phyloP scores from a whole-genome alignment of 495 filamentous ascomycete species.

The Xylaria telfairii region DNA sequence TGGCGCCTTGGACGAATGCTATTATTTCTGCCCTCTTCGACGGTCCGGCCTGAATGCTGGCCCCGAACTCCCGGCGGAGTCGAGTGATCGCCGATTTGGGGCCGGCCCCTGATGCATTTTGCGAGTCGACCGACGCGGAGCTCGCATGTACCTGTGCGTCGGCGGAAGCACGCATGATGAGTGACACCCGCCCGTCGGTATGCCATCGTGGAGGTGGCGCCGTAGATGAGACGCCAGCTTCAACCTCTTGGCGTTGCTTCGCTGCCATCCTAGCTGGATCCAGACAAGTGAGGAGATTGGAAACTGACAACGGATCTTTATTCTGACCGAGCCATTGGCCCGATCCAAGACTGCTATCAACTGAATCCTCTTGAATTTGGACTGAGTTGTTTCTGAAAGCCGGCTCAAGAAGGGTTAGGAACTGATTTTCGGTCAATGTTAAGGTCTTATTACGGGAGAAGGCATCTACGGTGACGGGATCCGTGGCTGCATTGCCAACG shows the following conservation, averaged over 20 bases:
- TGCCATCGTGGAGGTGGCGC: conserved; percentile 32
- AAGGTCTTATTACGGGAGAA: conserved; percentile 16
- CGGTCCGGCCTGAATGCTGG: not conserved
- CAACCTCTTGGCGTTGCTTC: conserved; percentile 25
- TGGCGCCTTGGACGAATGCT: conserved; percentile 28
- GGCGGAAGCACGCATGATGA: conserved; percentile 29
- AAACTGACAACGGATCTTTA: conserved; percentile 34
- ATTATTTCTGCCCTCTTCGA: not conserved
- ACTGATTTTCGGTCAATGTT: conserved; percentile 26
- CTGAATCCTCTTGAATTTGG: not conserved
- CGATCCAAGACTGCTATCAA: not conserved
- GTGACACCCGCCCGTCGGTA: conserved; percentile 34
- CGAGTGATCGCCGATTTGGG: not conserved
- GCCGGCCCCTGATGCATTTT: not conserved
- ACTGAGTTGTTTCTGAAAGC: conserved; percentile 19
- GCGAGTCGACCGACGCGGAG: not conserved
- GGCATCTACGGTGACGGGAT: conserved; percentile 17
- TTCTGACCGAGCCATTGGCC: not conserved
- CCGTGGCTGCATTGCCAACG: conserved; percentile 14
- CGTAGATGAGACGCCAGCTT: conserved; percentile 1
- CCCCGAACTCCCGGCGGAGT: conserved; percentile 1
- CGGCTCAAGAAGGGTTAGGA: conserved; percentile 28
- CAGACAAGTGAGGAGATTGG: conserved; percentile 36
- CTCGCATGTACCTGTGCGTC: conserved; percentile 21
- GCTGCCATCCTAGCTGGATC: conserved; percentile 32